phyloP scores from a whole-genome alignment of 2,329 filamentous ascomycete species.

The Trematosphaeria pertusa region DNA sequence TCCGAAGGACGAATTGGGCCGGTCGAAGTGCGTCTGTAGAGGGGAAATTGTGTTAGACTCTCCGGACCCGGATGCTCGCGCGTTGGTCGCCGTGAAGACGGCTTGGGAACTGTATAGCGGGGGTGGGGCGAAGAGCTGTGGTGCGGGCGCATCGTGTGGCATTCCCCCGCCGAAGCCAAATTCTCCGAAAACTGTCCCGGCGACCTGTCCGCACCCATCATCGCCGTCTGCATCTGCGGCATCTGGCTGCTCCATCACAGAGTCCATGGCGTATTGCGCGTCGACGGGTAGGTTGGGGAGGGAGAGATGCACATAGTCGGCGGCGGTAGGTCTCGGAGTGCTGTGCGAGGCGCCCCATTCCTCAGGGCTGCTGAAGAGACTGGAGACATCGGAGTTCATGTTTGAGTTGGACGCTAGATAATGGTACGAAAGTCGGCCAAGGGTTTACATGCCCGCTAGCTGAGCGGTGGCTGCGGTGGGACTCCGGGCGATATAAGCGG shows the following conservation, averaged over 20 bases:
- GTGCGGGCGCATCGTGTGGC: no score
- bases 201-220: background rate
- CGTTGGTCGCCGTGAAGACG: slow-evolving; percentile 11
- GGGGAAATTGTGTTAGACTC: slow-evolving; percentile 14
- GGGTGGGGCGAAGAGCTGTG: background rate
- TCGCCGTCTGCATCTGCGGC: background rate
- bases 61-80: background rate
- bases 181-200: background rate
- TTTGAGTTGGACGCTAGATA: background rate
- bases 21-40: slow-evolving; percentile 16
- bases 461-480: background rate
- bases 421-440: background rate
- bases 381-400: background rate
- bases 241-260: no score
- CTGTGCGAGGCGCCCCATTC: no score
- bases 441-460: background rate
- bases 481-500: background rate
- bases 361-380: slow-evolving; percentile 1
- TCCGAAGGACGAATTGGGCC: background rate
- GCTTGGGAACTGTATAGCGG: background rate
- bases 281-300: background rate
- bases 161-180: background rate
- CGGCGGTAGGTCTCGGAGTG: background rate
- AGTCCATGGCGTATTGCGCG: no score
- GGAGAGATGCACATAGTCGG: background rate